phyloP scores from a whole-genome alignment of 2,329 filamentous ascomycete genomes.

The Peltaster fructicola region DNA sequence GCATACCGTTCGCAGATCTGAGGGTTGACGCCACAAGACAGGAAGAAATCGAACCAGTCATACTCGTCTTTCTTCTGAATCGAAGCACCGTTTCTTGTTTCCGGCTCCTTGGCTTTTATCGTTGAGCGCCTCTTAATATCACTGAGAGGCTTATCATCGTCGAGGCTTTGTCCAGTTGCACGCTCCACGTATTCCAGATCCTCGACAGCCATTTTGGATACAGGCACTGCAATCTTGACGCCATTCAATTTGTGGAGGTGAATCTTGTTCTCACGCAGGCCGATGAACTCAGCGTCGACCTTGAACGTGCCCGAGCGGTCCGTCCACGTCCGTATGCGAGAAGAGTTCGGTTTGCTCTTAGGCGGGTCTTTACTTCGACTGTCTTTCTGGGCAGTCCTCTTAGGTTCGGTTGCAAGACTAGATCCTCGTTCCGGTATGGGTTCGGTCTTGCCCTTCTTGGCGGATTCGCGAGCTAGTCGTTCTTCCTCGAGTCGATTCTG shows the following conservation, averaged over 20 bases:
- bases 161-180: constrained; percentile 67
- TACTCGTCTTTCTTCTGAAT: constrained; percentile 59
- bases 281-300: constrained; percentile 91
- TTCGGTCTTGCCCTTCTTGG: constrained; percentile 42
- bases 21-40: constrained; percentile 77
- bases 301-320: constrained; percentile 92
- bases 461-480: constrained; percentile 62
- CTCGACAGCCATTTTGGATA: constrained; percentile 86
- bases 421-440: constrained; percentile 58
- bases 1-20: constrained; percentile 90
- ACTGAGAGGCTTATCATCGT: constrained; percentile 82
- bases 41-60: constrained; percentile 98
- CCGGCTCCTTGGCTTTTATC: constrained; percentile 30
- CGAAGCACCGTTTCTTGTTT: constrained; percentile 34
- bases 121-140: constrained; percentile 48
- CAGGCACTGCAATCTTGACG: constrained; percentile 92
- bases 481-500: constrained; percentile 67
- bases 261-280: constrained; percentile 86
- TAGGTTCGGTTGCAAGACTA: constrained; percentile 42
- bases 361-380: constrained; percentile 17
- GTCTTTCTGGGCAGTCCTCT: constrained; percentile 56
- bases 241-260: constrained; percentile 96
- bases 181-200: constrained; percentile 91
- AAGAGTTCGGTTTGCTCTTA: constrained; percentile 66
- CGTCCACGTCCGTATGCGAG: constrained; percentile 81